Evolutionary conservation across 2,329 filamentous ascomycete genomes (phyloP), one percentile per base, ranked within the genome.

Genomic region (Colletotrichum theobromicola): DNA sequence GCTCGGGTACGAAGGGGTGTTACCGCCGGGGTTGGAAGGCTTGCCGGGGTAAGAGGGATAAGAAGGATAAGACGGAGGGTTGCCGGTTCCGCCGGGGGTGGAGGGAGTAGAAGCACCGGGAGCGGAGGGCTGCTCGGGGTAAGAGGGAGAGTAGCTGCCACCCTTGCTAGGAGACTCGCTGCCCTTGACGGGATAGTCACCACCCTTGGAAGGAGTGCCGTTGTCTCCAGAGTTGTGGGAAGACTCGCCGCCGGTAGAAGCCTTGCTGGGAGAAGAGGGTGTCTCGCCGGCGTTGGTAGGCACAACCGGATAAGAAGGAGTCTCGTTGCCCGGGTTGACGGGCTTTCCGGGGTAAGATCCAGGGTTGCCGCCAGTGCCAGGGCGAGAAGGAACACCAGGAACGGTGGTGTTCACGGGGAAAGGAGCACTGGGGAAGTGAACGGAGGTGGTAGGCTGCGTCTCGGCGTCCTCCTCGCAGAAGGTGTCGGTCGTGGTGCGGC

Each of bases 401-500:
- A 74, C 28, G 58, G 72, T 71, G 58, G 67, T 75, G 63, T 70
- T 75, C 63, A 67, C 57, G 50, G 58, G 58, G 57, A 24, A 67
- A 21, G 63, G 75, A 21, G 42, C 42, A 21, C 42, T 46, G 42
- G 68, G 75, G 46, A 55, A 72, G 69, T 62, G 53, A 66, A 24
- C 26, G 60, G 60, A 66, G 30, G 64, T 46, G 71, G 34, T 71
- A 8, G 72, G 67, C 26, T 58, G 8, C 21, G 61, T 26, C 24
- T 37, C 42, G 18, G 71, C 26, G 35, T 67, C 72, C 16, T 67
- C 72, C 15, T 74, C 72, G 68, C 72, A 74, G 68, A 21, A 72
- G 42, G 68, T 67, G 32, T 72, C 72, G 72, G 72, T 74, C n/a
- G 62, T 72, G 37, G 68, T 46, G 46, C 74, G 74, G 65, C 60